Percentiles rank a stretch among this genome's conserved stretches.
These are phyloP conservation scores for Neurospora sp. DNA, from an alignment of 495 filamentous ascomycete species.

Conservation along the genomic window DNA sequence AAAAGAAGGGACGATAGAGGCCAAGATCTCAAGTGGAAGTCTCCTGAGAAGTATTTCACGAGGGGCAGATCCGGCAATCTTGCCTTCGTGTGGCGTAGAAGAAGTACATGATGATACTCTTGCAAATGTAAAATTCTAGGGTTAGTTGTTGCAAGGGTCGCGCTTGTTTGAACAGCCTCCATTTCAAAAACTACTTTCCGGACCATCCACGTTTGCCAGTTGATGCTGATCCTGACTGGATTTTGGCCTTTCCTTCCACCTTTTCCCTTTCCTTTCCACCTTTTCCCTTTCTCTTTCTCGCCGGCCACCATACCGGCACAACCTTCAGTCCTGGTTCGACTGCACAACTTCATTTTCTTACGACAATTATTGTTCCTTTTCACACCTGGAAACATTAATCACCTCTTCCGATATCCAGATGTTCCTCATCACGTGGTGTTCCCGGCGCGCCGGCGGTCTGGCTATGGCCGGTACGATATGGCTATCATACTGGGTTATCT, in stretches of 20 bases:
- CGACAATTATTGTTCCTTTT: neutral
- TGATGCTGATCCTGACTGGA: conserved; percentile 5
- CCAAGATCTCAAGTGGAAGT: neutral
- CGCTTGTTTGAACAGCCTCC: conserved; percentile 3
- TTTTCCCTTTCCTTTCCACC: neutral
- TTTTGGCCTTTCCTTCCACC: neutral
- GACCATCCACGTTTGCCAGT: conserved; percentile 1
- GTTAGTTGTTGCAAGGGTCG: conserved; percentile 1
- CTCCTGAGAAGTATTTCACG: neutral
- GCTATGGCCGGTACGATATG: conserved; percentile 34
- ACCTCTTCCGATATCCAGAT: conserved; percentile 13
- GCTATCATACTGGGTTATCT: conserved; percentile 38
- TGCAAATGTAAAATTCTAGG: neutral
- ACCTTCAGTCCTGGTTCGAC: neutral
- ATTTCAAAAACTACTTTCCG: neutral
- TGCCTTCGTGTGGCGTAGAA: neutral
- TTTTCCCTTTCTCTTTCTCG: neutral
- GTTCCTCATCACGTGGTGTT: conserved; percentile 40
- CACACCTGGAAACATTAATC: neutral
- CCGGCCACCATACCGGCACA: neutral
- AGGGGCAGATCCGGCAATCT: neutral
- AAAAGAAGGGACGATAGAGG: neutral
- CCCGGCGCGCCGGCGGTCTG: conserved; percentile 37
- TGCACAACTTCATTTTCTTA: neutral
- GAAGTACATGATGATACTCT: neutral